phyloP scores from a whole-genome alignment of 1,284 basidiomycete species.

The Cryptococcus sp. region DNA sequence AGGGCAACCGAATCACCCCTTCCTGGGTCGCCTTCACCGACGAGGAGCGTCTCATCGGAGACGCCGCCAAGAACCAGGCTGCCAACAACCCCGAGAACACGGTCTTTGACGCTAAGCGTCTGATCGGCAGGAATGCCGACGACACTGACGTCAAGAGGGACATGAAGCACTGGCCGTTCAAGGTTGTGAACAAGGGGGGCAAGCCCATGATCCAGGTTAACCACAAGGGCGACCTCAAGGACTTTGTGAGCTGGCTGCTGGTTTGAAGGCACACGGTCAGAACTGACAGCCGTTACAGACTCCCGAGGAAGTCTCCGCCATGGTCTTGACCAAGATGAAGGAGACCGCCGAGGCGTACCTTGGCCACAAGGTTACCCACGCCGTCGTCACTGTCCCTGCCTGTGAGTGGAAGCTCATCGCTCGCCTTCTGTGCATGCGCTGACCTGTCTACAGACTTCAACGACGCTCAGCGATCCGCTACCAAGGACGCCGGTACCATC shows the following conservation, averaged over 20 bases:
- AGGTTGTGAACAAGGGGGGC: conserved; percentile 70
- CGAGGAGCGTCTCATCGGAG: conserved; percentile 77
- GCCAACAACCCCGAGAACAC: conserved; percentile 57
- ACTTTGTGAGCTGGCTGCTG: conserved; percentile 48
- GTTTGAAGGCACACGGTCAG: not conserved
- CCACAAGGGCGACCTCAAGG: conserved; percentile 87
- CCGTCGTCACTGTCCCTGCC: conserved; percentile 96
- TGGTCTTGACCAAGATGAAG: conserved; percentile 98
- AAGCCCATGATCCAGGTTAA: conserved; percentile 88
- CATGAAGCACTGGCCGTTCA: conserved; percentile 94
- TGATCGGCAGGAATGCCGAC: conserved; percentile 79
- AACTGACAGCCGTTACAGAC: conserved; percentile 30
- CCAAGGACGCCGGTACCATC: conserved; percentile 97
- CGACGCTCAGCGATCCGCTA: conserved; percentile 97
- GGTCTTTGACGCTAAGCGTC: conserved; percentile 84
- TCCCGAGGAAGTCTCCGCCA: conserved; percentile 63
- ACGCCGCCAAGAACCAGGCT: conserved; percentile 61
- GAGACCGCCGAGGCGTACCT: conserved; percentile 98
- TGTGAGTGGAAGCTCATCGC: conserved; percentile 51
- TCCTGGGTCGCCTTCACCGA: conserved; percentile 90
- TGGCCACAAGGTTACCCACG: conserved; percentile 92
- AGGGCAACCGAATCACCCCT: conserved; percentile 94
- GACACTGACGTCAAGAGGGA: conserved; percentile 63
- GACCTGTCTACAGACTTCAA: conserved; percentile 66
- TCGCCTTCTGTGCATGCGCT: conserved; percentile 3